Evolutionary conservation across 202 grass and related monocot species (phyloP), one percentile per base, ranked within the genome.

Genomic region (Zoysia matrella): DNA sequence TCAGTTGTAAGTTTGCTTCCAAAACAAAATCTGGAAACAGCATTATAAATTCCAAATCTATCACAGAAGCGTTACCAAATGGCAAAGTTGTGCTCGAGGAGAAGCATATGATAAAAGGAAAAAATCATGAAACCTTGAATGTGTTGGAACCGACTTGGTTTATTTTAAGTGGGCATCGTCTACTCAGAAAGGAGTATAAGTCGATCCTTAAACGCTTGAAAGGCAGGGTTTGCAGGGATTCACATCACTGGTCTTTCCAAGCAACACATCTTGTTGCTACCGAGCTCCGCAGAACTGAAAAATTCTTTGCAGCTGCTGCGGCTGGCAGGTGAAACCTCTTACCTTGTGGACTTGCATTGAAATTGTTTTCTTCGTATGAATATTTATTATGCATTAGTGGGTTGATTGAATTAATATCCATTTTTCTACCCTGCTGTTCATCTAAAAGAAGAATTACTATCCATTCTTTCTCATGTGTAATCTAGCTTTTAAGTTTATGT

Each of bases 211-310:
- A 63, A 73, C 80, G 78, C 13, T 81, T 98, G 58, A 91, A 77
- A 82, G 95, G 88, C 57, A 89, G 84, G 82, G 65, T 94, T n/a
- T 98, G 95, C 84, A 98, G 90, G 91, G 88, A 91, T 76, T 88
- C 92, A 49, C 95, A 98, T 69, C 80, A 91, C 64, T 98, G 95
- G 95, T 94, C 92, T 49, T 98, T 89, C 55, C 88, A 98, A 86
- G 95, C 95, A 48, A 98, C 95, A 64, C 95, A 94, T 84, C 80
- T 98, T 85, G 82, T 98, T 48, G 58, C 87, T 54, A 91, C 92
- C 12, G 92, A 91, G 50, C 81, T 98, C 79, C 90, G 95, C 67
- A 92, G 92, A 77, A 98, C 95, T 68, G 95, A 98, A 69, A 98
- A 98, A 66, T 91, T 98, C 80, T 98, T 98, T 75, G 92, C 92